phyloP scores from a whole-genome alignment of 2,329 filamentous ascomycete genomes.

The Mariannaea elegans region DNA sequence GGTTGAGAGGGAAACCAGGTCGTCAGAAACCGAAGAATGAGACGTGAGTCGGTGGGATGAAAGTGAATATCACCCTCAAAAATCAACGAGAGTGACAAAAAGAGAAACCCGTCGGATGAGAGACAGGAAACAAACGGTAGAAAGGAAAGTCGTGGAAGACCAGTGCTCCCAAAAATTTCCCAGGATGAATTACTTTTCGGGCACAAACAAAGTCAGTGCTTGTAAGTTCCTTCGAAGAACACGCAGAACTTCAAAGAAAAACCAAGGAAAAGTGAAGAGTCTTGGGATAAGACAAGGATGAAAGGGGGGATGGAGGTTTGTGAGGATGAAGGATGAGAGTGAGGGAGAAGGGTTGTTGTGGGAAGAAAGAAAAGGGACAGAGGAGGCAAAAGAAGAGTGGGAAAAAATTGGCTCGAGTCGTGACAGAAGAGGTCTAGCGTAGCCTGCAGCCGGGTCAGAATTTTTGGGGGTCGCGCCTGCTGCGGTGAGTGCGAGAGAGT shows the following conservation, averaged over 20 bases:
- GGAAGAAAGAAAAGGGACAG: constrained; percentile 44
- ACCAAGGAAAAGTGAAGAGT: constrained; percentile 51
- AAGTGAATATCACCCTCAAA: constrained; percentile 42
- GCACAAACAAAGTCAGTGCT: constrained; percentile 44
- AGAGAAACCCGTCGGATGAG: constrained; percentile 41
- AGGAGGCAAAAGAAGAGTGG: constrained; percentile 45
- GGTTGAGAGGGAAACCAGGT: constrained; percentile 29
- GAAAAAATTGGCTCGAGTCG: constrained; percentile 48
- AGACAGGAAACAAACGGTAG: constrained; percentile 39
- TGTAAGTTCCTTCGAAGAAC: constrained; percentile 52
- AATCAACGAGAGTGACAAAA: constrained; percentile 38
- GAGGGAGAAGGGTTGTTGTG: constrained; percentile 45
- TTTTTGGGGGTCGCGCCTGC: constrained; percentile 39
- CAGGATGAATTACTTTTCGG: constrained; percentile 42
- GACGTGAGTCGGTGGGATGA: constrained; percentile 26
- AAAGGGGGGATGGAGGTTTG: constrained; percentile 41
- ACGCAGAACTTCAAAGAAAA: constrained; percentile 58
- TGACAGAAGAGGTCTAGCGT: constrained; percentile 45
- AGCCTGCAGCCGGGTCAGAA: constrained; percentile 34
- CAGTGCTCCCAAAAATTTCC: constrained; percentile 45
- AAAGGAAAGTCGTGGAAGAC: constrained; percentile 47
- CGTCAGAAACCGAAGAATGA: constrained; percentile 32
- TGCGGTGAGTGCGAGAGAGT: constrained; percentile 39
- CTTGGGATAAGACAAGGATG: constrained; percentile 44
- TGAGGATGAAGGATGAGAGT: constrained; percentile 42